Base-by-base conservation (phyloP, 495 filamentous ascomycete genomes). In the Clohesyomyces aquaticus region DNA sequence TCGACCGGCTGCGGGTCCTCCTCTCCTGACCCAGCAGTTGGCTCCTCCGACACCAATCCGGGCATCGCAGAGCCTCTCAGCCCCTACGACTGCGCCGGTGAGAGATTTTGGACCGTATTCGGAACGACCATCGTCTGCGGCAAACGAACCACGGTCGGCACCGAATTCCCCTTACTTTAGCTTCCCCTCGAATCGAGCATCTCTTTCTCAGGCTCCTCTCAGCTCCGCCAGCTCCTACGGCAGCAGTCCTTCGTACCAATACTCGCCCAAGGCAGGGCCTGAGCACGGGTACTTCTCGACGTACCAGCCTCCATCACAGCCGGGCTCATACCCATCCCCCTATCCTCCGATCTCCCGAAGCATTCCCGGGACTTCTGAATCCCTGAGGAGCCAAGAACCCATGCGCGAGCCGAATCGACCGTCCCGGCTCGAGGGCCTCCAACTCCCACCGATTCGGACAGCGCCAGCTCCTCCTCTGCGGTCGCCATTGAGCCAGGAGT, bases 121-220 rank as follows among this genome's bases (percentile, higher is more conserved):
- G 19, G 65, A 22, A 28, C 63, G 63, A 28, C 61, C 60, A 28
- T 38, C 59, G 0, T 71, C 64, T 38, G 65, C 68, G 9, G 64
- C 63, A n/a, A 65, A n/a, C n/a, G n/a, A n/a, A n/a, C n/a, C n/a
- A n/a, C n/a, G 63, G n/a, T 71, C 68, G 0, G 59, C 64, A 1
- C 68, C 68, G 1, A 67, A 55, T 9, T 67, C 68, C 4, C 68
- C 68, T 19, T 71, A 67, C 43, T 67, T 57, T 51, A 67, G 66
- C 25, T 63, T 67, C 59, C 55, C 63, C 22, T 28, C 58, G 4
- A 59, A 66, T 18, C 58, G 63, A 10, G 66, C 67, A 9, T 70
- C 66, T 6, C 66, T 69, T 28, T 52, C 66, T 38, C 32, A 38
- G 32, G 32, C 32, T 19, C 19, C 57, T 9, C 29, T 66, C 28